Evolutionary conservation across 2,329 filamentous ascomycete genomes (phyloP).

Genomic region (Ceratocystis smalleyi): DNA sequence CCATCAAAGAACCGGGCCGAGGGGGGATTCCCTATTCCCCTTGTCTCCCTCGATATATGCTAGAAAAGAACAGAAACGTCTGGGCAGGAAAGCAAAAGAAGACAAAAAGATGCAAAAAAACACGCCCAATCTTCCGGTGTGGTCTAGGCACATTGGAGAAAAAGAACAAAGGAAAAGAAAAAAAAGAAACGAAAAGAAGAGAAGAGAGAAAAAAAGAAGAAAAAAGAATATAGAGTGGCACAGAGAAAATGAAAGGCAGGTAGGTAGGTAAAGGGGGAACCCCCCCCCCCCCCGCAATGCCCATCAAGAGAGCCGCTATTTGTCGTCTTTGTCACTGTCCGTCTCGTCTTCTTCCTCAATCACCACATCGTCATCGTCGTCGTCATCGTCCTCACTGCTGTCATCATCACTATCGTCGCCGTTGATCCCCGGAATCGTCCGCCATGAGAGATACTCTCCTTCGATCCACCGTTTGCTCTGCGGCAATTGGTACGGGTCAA

Average conservation of each 20-base stretch:
- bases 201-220: constrained; percentile 2
- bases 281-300: too few relatives aligned
- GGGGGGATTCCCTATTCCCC: background rate
- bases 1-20: background rate
- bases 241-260: background rate
- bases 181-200: too few relatives aligned
- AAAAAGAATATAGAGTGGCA: background rate
- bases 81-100: background rate
- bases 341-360: constrained; percentile 35
- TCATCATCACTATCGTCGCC: constrained; percentile 40
- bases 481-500: constrained; percentile 88
- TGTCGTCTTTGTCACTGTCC: constrained; percentile 31
- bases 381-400: constrained; percentile 34
- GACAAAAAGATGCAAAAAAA: background rate
- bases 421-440: constrained; percentile 54
- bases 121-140: background rate
- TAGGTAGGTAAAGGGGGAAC: too few relatives aligned
- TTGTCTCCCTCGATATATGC: background rate
- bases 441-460: constrained; percentile 69
- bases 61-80: constrained; percentile 1
- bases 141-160: background rate
- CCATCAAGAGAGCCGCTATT: constrained; percentile 22
- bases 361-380: constrained; percentile 28
- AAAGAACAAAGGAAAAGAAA: constrained; percentile 1
- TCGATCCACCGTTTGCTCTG: constrained; percentile 78